Conservation (phyloP, 306 rosid genomes). For the Vigna angularis region DNA sequence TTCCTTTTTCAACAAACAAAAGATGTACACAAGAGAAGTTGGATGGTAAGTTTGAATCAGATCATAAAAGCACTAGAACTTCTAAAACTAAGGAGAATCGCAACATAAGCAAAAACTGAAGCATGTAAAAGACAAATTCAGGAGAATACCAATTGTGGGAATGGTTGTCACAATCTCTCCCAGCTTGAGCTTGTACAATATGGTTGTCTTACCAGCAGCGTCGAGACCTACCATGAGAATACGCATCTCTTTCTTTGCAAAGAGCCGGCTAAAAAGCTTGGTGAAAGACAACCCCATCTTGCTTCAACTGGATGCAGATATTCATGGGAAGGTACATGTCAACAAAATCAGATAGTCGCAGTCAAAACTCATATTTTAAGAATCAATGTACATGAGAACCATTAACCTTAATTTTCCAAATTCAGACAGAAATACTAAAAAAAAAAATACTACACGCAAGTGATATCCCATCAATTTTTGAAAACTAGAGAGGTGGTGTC, state of each 20-base stretch:
- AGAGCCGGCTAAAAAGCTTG: slow-evolving; percentile 78
- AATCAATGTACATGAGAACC: neutral
- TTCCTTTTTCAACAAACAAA: neutral
- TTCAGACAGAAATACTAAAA: neutral
- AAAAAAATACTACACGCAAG: neutral
- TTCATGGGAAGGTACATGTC: slow-evolving; percentile 19
- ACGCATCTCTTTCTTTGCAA: slow-evolving; percentile 77
- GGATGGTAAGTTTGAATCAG: neutral
- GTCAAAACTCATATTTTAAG: slow-evolving; percentile 28
- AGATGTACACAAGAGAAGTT: neutral
- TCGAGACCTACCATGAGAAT: slow-evolving; percentile 55
- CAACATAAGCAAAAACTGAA: neutral
- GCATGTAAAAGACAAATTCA: neutral
- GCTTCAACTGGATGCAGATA: slow-evolving; percentile 46
- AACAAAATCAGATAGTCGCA: neutral
- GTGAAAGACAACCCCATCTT: slow-evolving; percentile 73
- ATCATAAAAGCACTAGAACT: neutral
- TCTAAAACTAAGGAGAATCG: neutral
- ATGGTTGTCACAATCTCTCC: slow-evolving; percentile 82
- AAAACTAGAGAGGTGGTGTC: neutral
- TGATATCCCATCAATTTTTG: neutral
- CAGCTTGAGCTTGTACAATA: slow-evolving; percentile 76
- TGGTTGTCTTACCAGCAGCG: slow-evolving; percentile 74
- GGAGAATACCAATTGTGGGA: slow-evolving; percentile 71
- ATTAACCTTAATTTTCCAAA: neutral